Evolutionary conservation across 163 green algal species (phyloP), one percentile per base, ranked within the genome.

Genomic region (Scenedesmus sp.): DNA sequence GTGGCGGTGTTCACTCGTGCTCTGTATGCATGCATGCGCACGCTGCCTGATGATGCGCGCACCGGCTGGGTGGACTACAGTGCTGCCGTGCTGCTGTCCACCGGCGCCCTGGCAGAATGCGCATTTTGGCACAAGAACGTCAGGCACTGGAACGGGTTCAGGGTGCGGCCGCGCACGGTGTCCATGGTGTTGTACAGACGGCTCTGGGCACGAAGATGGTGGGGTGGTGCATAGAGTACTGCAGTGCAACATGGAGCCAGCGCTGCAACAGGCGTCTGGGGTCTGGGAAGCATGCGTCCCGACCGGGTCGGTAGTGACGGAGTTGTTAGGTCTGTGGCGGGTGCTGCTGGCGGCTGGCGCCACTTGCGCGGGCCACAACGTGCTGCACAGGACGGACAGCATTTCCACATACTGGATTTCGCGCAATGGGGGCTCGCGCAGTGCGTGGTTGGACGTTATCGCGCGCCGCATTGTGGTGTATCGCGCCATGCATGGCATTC

Each of bases 311-410:
- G 49, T 86, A 10, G n/a, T 53, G n/a, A 86, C 81, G 4, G 81
- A 73, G 49, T 35, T 86, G 49, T n/a, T 78, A 15, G 33, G 81
- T 3, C n/a, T 86, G 46, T 86, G 81, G 81, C 51, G 81, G n/a
- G 81, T 51, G 6, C 81, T 86, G 20, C 15, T 86, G 16, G 81
- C 51, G 9, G 5, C n/a, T 35, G 81, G 81, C 6, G 1, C 0
- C 6, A 0, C 30, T 0, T 33, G 76, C 20, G 51, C 78, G 49
- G 81, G 81, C 0, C 81, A 86, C n/a, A 78, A 30, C 13, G 81
- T 86, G 13, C 49, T 86, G 49, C 81, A 86, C 33, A n/a, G 51
- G 15, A 86, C 81, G 20, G 81, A 86, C 30, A 86, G 81, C 81
- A 86, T 86, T 9, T 86, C 81, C n/a, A 86, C 81, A 0, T 86